A percentile compares a stretch with the other conserved stretches of the same genome.
Evolutionary conservation across 169 alveolate genomes (phyloP).

Genomic region (Amoebophrya sp.): DNA sequence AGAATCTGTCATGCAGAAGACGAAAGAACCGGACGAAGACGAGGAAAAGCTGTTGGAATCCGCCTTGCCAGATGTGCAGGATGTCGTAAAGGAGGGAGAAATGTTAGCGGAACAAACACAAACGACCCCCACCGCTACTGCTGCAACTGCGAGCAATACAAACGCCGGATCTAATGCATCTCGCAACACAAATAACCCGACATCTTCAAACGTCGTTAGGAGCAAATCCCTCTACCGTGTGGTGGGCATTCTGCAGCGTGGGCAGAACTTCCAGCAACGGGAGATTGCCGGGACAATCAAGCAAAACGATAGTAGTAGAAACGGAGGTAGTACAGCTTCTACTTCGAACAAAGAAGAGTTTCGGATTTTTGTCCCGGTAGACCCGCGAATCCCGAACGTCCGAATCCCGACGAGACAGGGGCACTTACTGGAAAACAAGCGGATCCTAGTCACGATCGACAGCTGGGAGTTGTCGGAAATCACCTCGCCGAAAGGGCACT

Average conservation of each 20-base stretch:
- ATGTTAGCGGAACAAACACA: too few relatives aligned
- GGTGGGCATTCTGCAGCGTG: neutral
- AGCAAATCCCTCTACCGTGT: neutral
- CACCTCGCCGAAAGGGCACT: constrained; percentile 78
- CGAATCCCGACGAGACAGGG: constrained; percentile 53
- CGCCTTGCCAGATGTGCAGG: neutral
- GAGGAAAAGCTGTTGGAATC: neutral
- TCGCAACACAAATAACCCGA: too few relatives aligned
- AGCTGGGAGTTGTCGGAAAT: constrained; percentile 67
- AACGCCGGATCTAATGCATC: too few relatives aligned
- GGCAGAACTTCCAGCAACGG: neutral
- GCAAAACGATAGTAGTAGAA: too few relatives aligned
- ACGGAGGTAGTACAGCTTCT: too few relatives aligned
- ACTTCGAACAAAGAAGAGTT: too few relatives aligned
- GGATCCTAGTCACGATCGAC: constrained; percentile 77
- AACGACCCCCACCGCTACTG: too few relatives aligned
- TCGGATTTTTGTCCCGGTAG: neutral
- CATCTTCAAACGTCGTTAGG: too few relatives aligned
- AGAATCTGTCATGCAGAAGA: neutral
- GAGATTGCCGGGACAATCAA: neutral
- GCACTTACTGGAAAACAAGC: constrained; percentile 62
- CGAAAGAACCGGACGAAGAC: neutral
- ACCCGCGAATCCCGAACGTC: neutral
- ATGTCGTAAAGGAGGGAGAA: neutral
- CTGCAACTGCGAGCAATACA: too few relatives aligned